These are phyloP conservation scores for Coemansia sp. DNA, from an alignment of 192 early-diverging fungal genomes.

Conservation along the genomic window DNA sequence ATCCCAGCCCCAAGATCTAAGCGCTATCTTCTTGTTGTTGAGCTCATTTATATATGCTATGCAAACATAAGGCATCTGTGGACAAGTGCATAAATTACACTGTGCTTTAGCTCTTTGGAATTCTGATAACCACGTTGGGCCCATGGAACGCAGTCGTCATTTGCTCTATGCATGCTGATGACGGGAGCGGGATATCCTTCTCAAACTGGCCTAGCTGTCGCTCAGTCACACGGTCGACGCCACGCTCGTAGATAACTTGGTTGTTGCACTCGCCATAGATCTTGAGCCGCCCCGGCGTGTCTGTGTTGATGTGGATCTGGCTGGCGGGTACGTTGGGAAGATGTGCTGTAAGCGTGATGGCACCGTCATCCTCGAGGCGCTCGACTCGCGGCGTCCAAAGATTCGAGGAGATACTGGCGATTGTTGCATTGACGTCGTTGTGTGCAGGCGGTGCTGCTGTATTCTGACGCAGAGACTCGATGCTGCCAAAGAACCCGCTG, in stretches of 20 bases:
- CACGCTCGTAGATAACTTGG: slow-evolving; percentile 24
- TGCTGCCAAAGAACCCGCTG: slow-evolving; percentile 45
- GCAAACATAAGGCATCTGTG: not conserved
- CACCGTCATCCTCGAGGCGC: slow-evolving; percentile 18
- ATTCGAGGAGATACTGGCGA: slow-evolving; percentile 32
- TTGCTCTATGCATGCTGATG: slow-evolving; percentile 23
- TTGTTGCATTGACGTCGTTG: slow-evolving; percentile 30
- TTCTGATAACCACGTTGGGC: slow-evolving; percentile 16
- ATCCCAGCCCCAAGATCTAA: slow-evolving; percentile 28
- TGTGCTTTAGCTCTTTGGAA: slow-evolving; percentile 16
- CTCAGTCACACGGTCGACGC: slow-evolving; percentile 39
- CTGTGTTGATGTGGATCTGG: slow-evolving; percentile 40
- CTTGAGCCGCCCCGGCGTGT: slow-evolving; percentile 37
- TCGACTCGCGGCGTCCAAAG: slow-evolving; percentile 44
- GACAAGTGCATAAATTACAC: not conserved
- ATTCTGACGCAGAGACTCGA: slow-evolving; percentile 37
- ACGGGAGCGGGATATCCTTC: slow-evolving; percentile 49
- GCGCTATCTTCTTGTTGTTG: not conserved
- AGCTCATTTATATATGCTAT: not conserved
- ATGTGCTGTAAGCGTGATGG: slow-evolving; percentile 15
- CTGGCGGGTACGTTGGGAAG: slow-evolving; percentile 36
- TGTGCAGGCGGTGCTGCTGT: not conserved
- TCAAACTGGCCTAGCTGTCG: slow-evolving; percentile 51
- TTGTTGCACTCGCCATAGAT: slow-evolving; percentile 44
- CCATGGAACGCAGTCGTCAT: slow-evolving; percentile 27